phyloP scores from a whole-genome alignment of 352 stramenopile species.

The Phytophthora quininea region DNA sequence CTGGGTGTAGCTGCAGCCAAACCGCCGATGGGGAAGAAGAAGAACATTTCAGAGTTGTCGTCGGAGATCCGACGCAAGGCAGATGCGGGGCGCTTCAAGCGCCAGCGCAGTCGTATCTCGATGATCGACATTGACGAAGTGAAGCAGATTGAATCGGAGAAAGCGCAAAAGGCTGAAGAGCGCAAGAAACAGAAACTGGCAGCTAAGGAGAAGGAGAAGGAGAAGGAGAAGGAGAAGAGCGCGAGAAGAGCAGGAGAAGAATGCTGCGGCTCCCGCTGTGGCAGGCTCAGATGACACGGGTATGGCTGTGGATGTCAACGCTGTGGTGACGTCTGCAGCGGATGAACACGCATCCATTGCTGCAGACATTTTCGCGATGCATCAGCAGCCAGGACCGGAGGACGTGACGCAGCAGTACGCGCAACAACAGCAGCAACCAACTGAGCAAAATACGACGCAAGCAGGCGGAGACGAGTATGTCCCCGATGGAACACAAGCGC shows the following conservation, averaged over 20 bases:
- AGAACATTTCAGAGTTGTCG: conserved; percentile 68
- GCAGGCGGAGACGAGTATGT: conserved; percentile 38
- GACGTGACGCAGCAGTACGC: conserved; percentile 27
- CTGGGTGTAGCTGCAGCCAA: conserved; percentile 34
- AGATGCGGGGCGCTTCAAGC: conserved; percentile 82
- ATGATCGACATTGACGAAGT: conserved; percentile 91
- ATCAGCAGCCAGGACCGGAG: conserved; percentile 36
- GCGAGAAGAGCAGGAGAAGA: conserved; percentile 30
- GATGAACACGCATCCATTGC: conserved; percentile 44
- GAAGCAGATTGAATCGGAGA: conserved; percentile 89
- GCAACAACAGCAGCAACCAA: conserved; percentile 19
- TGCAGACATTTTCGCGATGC: conserved; percentile 45
- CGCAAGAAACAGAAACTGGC: conserved; percentile 74
- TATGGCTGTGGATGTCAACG: conserved; percentile 13
- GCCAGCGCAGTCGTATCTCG: conserved; percentile 83
- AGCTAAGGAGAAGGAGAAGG: conserved; percentile 47
- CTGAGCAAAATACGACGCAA: conserved; percentile 18
- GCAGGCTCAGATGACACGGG: conserved; percentile 18
- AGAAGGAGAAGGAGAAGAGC: conserved; percentile 27
- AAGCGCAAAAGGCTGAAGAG: conserved; percentile 84
- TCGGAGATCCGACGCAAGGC: conserved; percentile 86
- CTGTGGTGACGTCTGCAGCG: conserved; percentile 11
- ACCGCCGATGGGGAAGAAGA: conserved; percentile 59
- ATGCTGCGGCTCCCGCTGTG: conserved; percentile 5
- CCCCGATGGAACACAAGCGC: conserved; percentile 64